Evolutionary conservation across 148 eudicot genomes (phyloP).

Genomic region (Fagopyrum tataricum): DNA sequence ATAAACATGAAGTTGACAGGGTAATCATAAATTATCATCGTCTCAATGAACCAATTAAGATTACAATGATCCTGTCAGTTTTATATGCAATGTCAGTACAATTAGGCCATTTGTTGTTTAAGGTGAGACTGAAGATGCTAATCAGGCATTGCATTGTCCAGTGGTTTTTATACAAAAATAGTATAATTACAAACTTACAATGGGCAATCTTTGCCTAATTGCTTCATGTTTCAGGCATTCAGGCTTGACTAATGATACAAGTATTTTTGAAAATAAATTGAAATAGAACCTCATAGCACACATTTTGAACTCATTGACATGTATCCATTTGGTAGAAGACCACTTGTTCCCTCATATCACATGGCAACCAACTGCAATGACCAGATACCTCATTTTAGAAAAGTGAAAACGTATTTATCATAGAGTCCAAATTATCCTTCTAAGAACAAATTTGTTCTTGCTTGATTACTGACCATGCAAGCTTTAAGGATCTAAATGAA

Average conservation of each 20-base stretch:
- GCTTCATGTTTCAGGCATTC: too few relatives aligned
- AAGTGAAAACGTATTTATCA: neutral
- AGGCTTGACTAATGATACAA: neutral
- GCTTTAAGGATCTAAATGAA: constrained; percentile 74
- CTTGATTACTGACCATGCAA: constrained; percentile 65
- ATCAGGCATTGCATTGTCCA: neutral
- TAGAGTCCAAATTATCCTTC: neutral
- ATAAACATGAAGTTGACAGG: too few relatives aligned
- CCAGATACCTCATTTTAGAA: neutral
- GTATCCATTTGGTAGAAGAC: constrained; percentile 28
- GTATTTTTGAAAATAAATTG: neutral
- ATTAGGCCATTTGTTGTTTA: neutral
- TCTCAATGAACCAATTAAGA: neutral
- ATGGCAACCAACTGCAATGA: constrained; percentile 23
- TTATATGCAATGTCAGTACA: neutral
- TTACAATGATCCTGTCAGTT: neutral
- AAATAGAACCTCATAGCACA: neutral
- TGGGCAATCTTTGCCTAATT: neutral
- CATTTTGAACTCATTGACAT: constrained; percentile 18
- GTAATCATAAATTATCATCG: too few relatives aligned
- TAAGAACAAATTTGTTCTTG: neutral
- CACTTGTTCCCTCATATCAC: constrained; percentile 26
- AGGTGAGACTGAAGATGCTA: neutral
- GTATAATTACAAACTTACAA: too few relatives aligned
- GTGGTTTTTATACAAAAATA: neutral